These are phyloP conservation scores for Nepenthes alata DNA, from an alignment of 179 eudicot species.

Conservation along the genomic window DNA sequence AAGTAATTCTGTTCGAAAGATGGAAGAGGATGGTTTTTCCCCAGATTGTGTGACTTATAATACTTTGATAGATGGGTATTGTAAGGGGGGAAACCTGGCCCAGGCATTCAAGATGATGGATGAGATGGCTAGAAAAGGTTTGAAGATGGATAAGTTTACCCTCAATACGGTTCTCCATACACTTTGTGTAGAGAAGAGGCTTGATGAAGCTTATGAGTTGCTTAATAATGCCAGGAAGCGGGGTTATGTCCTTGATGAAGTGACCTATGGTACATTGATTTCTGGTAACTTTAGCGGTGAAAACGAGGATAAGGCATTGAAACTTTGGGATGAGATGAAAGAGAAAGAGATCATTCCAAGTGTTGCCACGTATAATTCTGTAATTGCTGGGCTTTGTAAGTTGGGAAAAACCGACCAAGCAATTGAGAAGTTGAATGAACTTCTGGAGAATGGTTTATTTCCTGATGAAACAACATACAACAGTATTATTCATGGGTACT, in stretches of 20 bases:
- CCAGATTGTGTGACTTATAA: constrained; percentile 63
- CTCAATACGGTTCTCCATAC: constrained; percentile 53
- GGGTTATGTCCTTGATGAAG: constrained; percentile 59
- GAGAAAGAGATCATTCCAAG: constrained; percentile 41
- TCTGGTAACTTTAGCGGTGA: constrained; percentile 42
- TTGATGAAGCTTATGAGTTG: constrained; percentile 42
- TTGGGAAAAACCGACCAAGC: constrained; percentile 57
- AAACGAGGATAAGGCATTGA: constrained; percentile 41
- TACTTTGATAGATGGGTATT: constrained; percentile 59
- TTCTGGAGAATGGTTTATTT: constrained; percentile 50
- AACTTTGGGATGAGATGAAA: constrained; percentile 81
- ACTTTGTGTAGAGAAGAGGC: constrained; percentile 49
- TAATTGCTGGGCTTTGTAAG: constrained; percentile 70
- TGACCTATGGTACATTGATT: constrained; percentile 74
- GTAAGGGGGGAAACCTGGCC: constrained; percentile 42
- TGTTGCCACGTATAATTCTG: constrained; percentile 49
- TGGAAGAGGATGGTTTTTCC: constrained; percentile 51
- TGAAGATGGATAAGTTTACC: constrained; percentile 59
- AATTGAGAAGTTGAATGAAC: constrained; percentile 54
- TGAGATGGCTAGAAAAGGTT: constrained; percentile 43
- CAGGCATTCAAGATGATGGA: constrained; percentile 55
- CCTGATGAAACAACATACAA: constrained; percentile 73
- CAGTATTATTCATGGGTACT: constrained; percentile 66
- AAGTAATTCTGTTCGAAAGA: constrained; percentile 19
- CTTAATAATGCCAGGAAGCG: constrained; percentile 27